A percentile compares a stretch with the other conserved stretches of the same genome.
Evolutionary conservation across 73 alveolate genomes (phyloP).

Genomic region (Paramecium primaurelia): DNA sequence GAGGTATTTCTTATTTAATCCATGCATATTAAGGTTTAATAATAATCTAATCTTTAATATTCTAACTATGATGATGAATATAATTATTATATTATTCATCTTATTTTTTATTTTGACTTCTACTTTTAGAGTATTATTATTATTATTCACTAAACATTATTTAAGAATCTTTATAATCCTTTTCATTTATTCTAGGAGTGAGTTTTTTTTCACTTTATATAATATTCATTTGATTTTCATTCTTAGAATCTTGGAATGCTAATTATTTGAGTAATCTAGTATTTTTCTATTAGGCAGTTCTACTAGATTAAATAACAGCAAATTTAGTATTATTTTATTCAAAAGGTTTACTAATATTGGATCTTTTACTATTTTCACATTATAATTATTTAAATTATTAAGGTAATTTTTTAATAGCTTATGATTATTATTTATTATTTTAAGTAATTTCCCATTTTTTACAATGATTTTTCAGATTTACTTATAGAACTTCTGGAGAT

Average conservation of each 20-base stretch:
- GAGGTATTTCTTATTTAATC: background rate
- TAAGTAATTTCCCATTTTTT: background rate
- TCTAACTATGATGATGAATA: background rate
- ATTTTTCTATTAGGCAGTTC: background rate
- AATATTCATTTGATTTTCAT: background rate
- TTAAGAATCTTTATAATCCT: background rate
- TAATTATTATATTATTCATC: background rate
- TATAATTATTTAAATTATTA: background rate
- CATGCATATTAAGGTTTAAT: background rate
- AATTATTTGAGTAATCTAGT: background rate
- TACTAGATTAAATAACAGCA: background rate
- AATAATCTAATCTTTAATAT: background rate
- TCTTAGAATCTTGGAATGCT: background rate
- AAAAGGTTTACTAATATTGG: background rate
- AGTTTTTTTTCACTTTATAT: background rate
- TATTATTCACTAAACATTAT: background rate
- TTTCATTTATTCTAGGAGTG: background rate
- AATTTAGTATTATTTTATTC: background rate
- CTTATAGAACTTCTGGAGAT: background rate
- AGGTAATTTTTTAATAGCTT: background rate
- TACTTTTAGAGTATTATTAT: background rate
- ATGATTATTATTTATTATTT: background rate
- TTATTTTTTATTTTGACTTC: background rate
- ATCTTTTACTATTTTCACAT: background rate
- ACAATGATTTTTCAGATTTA: background rate